These are phyloP conservation scores for Beauveria varroae DNA, from an alignment of 2,329 filamentous ascomycete genomes.

Conservation along the genomic window DNA sequence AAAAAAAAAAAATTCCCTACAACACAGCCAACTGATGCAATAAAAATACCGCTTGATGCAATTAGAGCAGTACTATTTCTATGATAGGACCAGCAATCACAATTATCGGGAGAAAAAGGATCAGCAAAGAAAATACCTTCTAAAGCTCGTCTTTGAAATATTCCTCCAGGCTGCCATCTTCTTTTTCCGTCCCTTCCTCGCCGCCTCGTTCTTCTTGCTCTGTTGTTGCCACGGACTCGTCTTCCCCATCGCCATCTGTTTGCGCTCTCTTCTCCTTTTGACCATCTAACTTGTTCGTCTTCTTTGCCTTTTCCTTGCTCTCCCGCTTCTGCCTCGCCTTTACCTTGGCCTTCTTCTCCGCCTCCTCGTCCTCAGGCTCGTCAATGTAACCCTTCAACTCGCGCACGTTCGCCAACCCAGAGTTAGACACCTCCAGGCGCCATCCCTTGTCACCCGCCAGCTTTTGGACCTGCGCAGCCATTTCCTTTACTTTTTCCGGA, in stretches of 20 bases:
- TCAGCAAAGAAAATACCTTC: neutral
- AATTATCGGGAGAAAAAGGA: too few species aligned
- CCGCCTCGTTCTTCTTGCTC: neutral
- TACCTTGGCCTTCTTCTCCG: neutral
- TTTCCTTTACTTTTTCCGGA: slow-evolving; percentile 57
- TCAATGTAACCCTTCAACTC: slow-evolving; percentile 64
- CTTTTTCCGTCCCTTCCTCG: slow-evolving; percentile 14
- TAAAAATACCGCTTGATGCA: too few species aligned
- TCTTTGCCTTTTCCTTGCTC: slow-evolving; percentile 12
- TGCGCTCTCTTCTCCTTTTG: neutral
- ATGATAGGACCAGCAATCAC: too few species aligned
- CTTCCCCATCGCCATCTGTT: slow-evolving; percentile 12
- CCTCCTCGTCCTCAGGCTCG: slow-evolving; percentile 18
- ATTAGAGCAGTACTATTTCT: too few species aligned
- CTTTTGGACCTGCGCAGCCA: slow-evolving; percentile 61
- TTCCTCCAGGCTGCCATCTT: slow-evolving; percentile 40
- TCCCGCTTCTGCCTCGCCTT: slow-evolving; percentile 5
- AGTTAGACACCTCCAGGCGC: slow-evolving; percentile 73
- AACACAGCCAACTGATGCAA: too few species aligned
- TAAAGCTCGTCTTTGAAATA: slow-evolving; percentile 49
- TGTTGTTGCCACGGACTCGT: slow-evolving; percentile 19
- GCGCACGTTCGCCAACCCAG: slow-evolving; percentile 44
- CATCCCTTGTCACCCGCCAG: slow-evolving; percentile 65
- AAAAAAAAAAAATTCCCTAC: too few species aligned
- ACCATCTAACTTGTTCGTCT: slow-evolving; percentile 4